Conservation (phyloP, 345 rosid species). For the Cochlearia excelsa region DNA sequence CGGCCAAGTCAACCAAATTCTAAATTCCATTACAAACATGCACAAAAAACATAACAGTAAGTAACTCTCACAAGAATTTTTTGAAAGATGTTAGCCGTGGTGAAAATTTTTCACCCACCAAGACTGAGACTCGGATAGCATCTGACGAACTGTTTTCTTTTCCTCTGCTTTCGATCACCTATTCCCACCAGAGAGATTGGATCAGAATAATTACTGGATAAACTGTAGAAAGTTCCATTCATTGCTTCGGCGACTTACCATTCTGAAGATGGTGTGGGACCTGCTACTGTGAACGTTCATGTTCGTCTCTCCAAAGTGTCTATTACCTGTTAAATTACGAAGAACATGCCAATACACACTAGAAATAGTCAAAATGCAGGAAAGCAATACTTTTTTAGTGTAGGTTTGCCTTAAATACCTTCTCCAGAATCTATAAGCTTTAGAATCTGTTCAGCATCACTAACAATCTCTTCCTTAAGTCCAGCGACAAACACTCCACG, state of each 20-base stretch:
- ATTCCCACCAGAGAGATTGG: slow-evolving; percentile 21
- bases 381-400: background rate
- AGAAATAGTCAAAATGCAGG: background rate
- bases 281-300: slow-evolving; percentile 96
- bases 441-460: slow-evolving; percentile 74
- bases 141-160: slow-evolving; percentile 50
- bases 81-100: background rate
- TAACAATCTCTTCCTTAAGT: slow-evolving; percentile 82
- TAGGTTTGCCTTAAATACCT: slow-evolving; percentile 47
- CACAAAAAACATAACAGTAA: slow-evolving; percentile 1
- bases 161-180: slow-evolving; percentile 93
- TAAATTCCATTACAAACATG: slow-evolving; percentile 32
- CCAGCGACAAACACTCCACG: slow-evolving; percentile 91
- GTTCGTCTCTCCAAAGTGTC: slow-evolving; percentile 96
- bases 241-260: slow-evolving; percentile 48
- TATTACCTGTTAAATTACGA: slow-evolving; percentile 49
- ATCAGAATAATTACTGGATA: background rate
- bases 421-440: slow-evolving; percentile 82
- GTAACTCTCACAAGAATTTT: slow-evolving; percentile 15
- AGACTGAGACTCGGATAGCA: slow-evolving; percentile 80
- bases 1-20: slow-evolving; percentile 97
- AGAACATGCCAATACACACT: slow-evolving; percentile 10
- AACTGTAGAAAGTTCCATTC: background rate
- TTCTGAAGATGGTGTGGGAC: slow-evolving; percentile 95
- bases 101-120: slow-evolving; percentile 50